Percentiles rank a stretch among this genome's conserved stretches.
Conservation (phyloP, 176 grass and related monocot genomes). For the Phragmites australis region DNA sequence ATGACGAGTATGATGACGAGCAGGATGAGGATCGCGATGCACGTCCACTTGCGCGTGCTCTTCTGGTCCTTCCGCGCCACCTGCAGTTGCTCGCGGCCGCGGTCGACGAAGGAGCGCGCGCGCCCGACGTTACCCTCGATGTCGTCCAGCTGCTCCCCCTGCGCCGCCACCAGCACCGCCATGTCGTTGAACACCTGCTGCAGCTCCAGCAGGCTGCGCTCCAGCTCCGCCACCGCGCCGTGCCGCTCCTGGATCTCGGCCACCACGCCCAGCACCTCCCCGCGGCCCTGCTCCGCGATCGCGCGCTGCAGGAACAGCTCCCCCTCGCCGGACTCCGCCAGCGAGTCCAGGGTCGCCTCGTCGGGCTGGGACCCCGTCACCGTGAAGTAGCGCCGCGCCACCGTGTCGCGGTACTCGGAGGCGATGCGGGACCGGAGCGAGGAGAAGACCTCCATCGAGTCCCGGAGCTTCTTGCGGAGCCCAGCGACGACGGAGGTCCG, state of each 20-base stretch:
- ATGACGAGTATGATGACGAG: conserved; percentile 59
- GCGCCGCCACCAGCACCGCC: conserved; percentile 76
- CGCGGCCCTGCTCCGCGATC: conserved; percentile 79
- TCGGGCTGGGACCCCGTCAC: conserved; percentile 69
- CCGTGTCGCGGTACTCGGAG: conserved; percentile 71
- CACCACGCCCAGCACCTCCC: conserved; percentile 64
- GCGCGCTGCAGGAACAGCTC: conserved; percentile 82
- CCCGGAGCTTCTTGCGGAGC: conserved; percentile 83
- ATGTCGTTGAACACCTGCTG: conserved; percentile 99
- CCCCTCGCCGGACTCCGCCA: conserved; percentile 67
- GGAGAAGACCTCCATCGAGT: conserved; percentile 81
- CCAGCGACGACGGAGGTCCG: conserved; percentile 75
- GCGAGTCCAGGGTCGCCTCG: conserved; percentile 67
- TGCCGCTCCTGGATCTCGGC: conserved; percentile 96
- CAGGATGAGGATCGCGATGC: conserved; percentile 56
- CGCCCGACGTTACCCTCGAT: conserved; percentile 82
- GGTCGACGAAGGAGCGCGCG: conserved; percentile 65
- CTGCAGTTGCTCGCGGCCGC: conserved; percentile 64
- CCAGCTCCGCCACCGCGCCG: conserved; percentile 69
- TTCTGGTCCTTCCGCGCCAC: conserved; percentile 74
- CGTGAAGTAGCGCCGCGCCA: conserved; percentile 79
- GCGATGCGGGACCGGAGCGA: conserved; percentile 57
- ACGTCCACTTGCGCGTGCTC: conserved; percentile 72
- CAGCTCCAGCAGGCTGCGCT: conserved; percentile 74
- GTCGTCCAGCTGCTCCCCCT: conserved; percentile 91